phyloP scores from a whole-genome alignment of 2,329 filamentous ascomycete genomes.

The Cytospora chrysosperma region DNA sequence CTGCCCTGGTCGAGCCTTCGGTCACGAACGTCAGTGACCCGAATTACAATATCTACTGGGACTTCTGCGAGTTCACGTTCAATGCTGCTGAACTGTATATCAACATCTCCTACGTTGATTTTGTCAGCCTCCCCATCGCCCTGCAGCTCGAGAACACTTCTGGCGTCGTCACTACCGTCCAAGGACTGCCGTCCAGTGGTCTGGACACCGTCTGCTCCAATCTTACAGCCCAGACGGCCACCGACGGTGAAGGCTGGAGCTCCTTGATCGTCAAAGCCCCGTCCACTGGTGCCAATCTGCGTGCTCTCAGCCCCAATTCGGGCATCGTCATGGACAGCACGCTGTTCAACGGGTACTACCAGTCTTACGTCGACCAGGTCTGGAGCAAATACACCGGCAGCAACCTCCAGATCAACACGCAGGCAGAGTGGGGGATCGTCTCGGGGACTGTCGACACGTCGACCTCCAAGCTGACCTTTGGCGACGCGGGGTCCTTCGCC shows the following conservation, averaged over 20 bases:
- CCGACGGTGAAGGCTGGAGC: slow-evolving; percentile 52
- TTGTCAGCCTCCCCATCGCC: slow-evolving; percentile 64
- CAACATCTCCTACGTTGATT: slow-evolving; percentile 75
- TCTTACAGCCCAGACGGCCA: slow-evolving; percentile 45
- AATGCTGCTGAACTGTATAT: slow-evolving; percentile 61
- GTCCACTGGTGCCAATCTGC: slow-evolving; percentile 37
- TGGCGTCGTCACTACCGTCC: slow-evolving; percentile 45
- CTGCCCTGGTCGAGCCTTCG: slow-evolving; percentile 72
- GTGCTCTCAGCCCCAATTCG: slow-evolving; percentile 54
- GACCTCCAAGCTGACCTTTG: slow-evolving; percentile 41
- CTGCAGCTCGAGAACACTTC: slow-evolving; percentile 50
- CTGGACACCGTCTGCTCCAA: slow-evolving; percentile 45
- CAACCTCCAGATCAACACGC: slow-evolving; percentile 53
- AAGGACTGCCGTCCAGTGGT: slow-evolving; percentile 48
- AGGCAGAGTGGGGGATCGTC: slow-evolving; percentile 50
- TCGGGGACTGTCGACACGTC: slow-evolving; percentile 40
- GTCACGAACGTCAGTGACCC: slow-evolving; percentile 64
- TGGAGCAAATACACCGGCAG: slow-evolving; percentile 48
- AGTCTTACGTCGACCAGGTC: slow-evolving; percentile 49
- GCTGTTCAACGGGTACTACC: slow-evolving; percentile 52
- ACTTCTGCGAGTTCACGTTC: slow-evolving; percentile 69
- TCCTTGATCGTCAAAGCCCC: slow-evolving; percentile 46
- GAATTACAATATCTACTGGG: slow-evolving; percentile 63
- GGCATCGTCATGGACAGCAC: slow-evolving; percentile 43
- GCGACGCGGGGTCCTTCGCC: slow-evolving; percentile 39